Percentiles rank a stretch among this genome's conserved stretches.
These are phyloP conservation scores for Cryptococcus wingfieldii DNA, from an alignment of 1,284 basidiomycete species.

Conservation along the genomic window DNA sequence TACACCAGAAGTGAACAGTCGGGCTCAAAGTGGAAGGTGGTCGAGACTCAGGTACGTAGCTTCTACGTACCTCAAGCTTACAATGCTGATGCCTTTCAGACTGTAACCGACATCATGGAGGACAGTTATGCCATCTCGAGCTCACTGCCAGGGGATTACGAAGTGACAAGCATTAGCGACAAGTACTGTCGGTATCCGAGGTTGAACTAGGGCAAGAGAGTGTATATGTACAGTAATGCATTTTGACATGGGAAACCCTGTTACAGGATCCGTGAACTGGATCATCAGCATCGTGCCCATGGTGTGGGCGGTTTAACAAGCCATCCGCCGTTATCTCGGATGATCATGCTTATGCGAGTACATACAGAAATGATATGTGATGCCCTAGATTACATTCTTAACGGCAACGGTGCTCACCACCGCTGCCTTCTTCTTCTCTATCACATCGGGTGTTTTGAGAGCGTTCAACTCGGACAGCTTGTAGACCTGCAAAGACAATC, in stretches of 20 bases:
- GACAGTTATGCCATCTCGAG: conserved; percentile 82
- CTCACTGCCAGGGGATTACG: conserved; percentile 68
- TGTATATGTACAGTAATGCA: not conserved
- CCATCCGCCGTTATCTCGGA: too few relatives aligned
- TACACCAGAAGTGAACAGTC: conserved; percentile 64
- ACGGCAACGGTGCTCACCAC: conserved; percentile 72
- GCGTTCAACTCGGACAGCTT: conserved; percentile 59
- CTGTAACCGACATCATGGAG: conserved; percentile 71
- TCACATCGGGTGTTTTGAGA: conserved; percentile 32
- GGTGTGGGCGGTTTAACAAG: too few relatives aligned
- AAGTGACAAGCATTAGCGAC: conserved; percentile 80
- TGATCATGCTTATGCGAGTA: not conserved
- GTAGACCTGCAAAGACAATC: conserved; percentile 57
- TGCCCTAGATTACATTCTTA: conserved; percentile 60
- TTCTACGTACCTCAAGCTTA: not conserved
- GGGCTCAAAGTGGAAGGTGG: conserved; percentile 54
- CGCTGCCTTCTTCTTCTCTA: conserved; percentile 59
- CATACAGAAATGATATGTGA: not conserved
- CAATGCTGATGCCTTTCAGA: conserved; percentile 38
- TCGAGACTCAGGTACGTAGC: conserved; percentile 65
- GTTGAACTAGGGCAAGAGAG: conserved; percentile 16
- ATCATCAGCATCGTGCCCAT: too few relatives aligned
- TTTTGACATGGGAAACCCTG: too few relatives aligned
- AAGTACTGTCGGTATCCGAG: conserved; percentile 75
- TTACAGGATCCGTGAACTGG: too few relatives aligned